phyloP scores from a whole-genome alignment of 116 monocot genomes.

The Cymodocea nodosa region DNA sequence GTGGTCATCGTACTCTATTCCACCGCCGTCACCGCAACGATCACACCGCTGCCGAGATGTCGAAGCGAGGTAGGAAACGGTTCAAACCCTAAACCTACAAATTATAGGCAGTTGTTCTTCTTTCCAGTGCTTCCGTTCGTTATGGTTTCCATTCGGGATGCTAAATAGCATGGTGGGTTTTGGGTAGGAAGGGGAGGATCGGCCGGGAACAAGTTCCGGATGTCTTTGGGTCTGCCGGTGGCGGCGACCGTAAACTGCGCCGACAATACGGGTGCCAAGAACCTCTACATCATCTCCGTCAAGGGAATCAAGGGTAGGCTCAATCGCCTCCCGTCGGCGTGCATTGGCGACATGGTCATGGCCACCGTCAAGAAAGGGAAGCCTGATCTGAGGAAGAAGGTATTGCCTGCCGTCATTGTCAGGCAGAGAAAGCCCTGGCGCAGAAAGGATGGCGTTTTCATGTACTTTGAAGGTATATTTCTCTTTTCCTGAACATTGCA shows the following conservation, averaged over 20 bases:
- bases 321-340: slow-evolving; percentile 14
- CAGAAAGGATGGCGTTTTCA: slow-evolving; percentile 23
- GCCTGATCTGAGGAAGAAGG: slow-evolving; percentile 23
- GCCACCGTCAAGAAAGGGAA: slow-evolving; percentile 26
- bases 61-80: no score
- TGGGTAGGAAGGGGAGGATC: slow-evolving; percentile 20
- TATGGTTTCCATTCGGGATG: no score
- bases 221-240: slow-evolving; percentile 30
- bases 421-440: slow-evolving; percentile 19
- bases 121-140: no score
- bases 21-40: no score
- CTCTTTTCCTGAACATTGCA: no score
- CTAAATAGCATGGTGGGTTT: neutral
- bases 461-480: slow-evolving; percentile 18
- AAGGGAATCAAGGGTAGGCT: slow-evolving; percentile 19
- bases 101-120: no score
- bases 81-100: no score
- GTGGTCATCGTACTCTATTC: no score
- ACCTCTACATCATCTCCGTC: slow-evolving; percentile 14
- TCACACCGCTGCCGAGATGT: no score
- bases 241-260: slow-evolving; percentile 26
- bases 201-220: slow-evolving; percentile 30
- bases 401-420: slow-evolving; percentile 22
- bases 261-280: slow-evolving; percentile 19
- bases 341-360: slow-evolving; percentile 20